These are phyloP conservation scores for Cutaneotrichosporon mucoides DNA, from an alignment of 1,284 basidiomycete species.

Conservation along the genomic window DNA sequence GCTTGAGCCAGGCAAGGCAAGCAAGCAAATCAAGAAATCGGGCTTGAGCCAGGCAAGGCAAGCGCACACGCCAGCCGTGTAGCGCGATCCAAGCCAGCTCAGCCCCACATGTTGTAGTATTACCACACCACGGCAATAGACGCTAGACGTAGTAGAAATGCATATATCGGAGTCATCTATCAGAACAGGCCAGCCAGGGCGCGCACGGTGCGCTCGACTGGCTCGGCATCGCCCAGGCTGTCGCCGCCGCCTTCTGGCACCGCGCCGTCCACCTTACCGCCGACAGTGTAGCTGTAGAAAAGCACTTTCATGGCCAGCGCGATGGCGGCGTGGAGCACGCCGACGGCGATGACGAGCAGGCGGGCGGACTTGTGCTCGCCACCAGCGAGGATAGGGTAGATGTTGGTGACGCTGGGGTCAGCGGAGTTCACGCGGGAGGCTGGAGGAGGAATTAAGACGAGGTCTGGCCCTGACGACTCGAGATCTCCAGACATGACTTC, in stretches of 20 bases:
- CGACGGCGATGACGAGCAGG: constrained; percentile 68
- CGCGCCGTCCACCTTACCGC: not conserved
- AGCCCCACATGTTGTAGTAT: no score
- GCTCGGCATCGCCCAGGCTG: no score
- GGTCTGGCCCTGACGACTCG: no score
- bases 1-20: no score
- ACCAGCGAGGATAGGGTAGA: constrained; percentile 81
- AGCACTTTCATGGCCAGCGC: constrained; percentile 78
- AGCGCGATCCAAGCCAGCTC: no score
- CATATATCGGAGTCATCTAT: not conserved
- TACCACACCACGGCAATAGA: no score
- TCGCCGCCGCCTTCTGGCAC: not conserved
- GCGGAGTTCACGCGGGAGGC: not conserved
- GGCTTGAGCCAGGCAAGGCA: no score
- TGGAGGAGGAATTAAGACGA: no score
- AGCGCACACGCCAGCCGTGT: no score
- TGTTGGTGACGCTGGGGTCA: constrained; percentile 57
- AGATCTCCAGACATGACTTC: no score
- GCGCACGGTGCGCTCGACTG: not conserved
- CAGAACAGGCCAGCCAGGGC: not conserved
- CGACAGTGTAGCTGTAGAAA: constrained; percentile 62
- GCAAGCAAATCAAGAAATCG: no score
- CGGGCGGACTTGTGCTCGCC: constrained; percentile 78
- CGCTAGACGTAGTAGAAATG: constrained; percentile 2
- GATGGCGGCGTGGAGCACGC: constrained; percentile 64